Percentiles rank a stretch among this genome's conserved stretches.
phyloP scores from a whole-genome alignment of 805 yeast species.

The Sugiyamaella americana region DNA sequence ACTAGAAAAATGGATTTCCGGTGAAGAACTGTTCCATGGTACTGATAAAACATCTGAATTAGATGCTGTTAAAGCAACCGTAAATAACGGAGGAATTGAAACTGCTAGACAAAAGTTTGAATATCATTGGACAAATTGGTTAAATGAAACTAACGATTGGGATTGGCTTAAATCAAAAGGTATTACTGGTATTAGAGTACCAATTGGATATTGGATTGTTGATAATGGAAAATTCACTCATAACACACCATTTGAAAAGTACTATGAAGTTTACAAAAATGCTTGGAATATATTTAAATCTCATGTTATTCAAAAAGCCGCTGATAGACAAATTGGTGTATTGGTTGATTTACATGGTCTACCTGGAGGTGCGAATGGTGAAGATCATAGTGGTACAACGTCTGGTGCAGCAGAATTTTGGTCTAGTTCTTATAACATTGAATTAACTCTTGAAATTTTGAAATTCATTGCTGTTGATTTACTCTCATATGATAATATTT shows the following conservation, averaged over 20 bases:
- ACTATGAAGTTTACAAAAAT: slow-evolving; percentile 52
- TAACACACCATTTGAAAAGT: slow-evolving; percentile 56
- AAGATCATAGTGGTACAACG: slow-evolving; percentile 74
- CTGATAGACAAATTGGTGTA: slow-evolving; percentile 56
- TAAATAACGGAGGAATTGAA: slow-evolving; percentile 46
- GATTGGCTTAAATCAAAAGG: slow-evolving; percentile 58
- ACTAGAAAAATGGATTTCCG: slow-evolving; percentile 59
- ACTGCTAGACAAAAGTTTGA: slow-evolving; percentile 48
- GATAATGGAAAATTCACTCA: slow-evolving; percentile 51
- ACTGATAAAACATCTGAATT: slow-evolving; percentile 55
- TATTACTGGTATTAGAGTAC: slow-evolving; percentile 77
- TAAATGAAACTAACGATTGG: slow-evolving; percentile 66
- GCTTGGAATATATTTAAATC: slow-evolving; percentile 64
- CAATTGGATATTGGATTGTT: slow-evolving; percentile 90
- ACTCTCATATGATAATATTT: slow-evolving; percentile 53
- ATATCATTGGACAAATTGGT: slow-evolving; percentile 59
- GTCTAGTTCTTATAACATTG: slow-evolving; percentile 34
- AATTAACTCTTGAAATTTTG: slow-evolving; percentile 45
- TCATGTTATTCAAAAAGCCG: slow-evolving; percentile 54
- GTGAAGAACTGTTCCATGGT: slow-evolving; percentile 46
- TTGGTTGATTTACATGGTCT: slow-evolving; percentile 81
- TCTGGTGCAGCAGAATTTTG: slow-evolving; percentile 61
- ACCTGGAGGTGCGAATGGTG: slow-evolving; percentile 88
- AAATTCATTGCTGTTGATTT: slow-evolving; percentile 61
- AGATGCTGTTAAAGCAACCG: slow-evolving; percentile 55